Base-by-base conservation (phyloP, 306 rosid genomes). In the Sicyos baderoa region DNA sequence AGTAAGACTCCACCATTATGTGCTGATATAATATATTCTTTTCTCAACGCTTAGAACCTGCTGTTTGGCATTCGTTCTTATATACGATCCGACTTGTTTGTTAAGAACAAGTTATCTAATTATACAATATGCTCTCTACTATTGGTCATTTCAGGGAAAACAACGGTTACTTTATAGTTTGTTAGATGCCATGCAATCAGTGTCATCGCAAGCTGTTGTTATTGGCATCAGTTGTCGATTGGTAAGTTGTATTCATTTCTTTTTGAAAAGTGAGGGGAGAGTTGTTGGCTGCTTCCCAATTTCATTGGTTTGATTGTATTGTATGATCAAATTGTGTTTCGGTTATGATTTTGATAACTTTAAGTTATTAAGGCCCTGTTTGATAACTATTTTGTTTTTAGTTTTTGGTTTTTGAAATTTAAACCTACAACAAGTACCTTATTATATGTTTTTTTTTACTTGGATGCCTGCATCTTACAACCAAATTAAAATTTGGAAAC, bases 121-220 rank as follows among this genome's bases (percentile, higher is more conserved):
- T 40, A 37, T 13, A 66, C 17, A 14, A 42, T 48, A 4, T 40
- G 37, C 23, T 21, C 45, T 44, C 55, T 59, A 45, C 53, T 48
- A 44, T 45, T 59, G 59, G 16, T 21, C 40, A 65, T 66, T 75
- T 64, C 86, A 93, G 98, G 94, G 96, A 75, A 93, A 93, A 74
- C 98, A 89, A 68, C 81, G 89, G 73, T 68, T 93, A 70, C 98
- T 93, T 74, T 93, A 93, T 81, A 88, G 87, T 61, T 83, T 93
- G 85, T 85, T 93, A 17, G 96, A 93, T 85, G 95, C 98, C 29
- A 88, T 89, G 89, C 98, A 89, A 63, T 86, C 97, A 68, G 82
- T 89, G 63, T 64, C 89, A 78, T 93, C 98, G 48, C 97, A 88
- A 80, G 95, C 97, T 77, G 91, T 89, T 72, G 96, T 89, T 73